Percentiles rank a stretch among this genome's conserved stretches.
Evolutionary conservation across 495 filamentous ascomycete species (phyloP).

Genomic region (Recurvomyces mirabilis): DNA sequence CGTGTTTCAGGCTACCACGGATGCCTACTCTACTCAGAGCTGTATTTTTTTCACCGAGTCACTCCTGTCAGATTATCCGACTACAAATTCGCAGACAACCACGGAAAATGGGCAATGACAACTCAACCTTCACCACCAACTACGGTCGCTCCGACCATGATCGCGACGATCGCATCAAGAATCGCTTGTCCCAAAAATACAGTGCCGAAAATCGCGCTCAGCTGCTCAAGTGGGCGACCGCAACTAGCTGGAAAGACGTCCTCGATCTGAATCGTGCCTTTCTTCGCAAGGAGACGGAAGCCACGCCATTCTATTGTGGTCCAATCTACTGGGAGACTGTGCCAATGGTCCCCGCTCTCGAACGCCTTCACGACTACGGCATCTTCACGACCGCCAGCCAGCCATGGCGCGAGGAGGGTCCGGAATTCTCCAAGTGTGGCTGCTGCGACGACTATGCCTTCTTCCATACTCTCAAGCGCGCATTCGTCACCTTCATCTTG

Average conservation of each 20-base stretch:
- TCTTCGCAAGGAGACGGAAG: background rate
- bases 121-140: too few species aligned
- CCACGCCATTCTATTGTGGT: background rate
- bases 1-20: too few species aligned
- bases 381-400: background rate
- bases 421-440: background rate
- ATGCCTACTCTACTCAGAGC: too few species aligned
- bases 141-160: background rate
- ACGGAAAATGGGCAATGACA: too few species aligned
- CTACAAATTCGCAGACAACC: too few species aligned
- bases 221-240: background rate
- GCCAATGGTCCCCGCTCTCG: background rate
- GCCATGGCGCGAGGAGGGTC: background rate
- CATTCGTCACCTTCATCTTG: background rate
- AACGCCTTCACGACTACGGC: slow-evolving; percentile 1
- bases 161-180: background rate
- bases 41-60: too few species aligned
- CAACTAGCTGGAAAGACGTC: background rate
- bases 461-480: background rate
- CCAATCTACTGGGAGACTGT: background rate
- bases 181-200: too few species aligned
- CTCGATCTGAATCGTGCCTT: background rate
- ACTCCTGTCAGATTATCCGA: too few species aligned
- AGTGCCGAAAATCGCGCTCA: background rate
- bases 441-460: background rate